A percentile compares a stretch with the other conserved stretches of the same genome.
phyloP scores from a whole-genome alignment of 305 asterid genomes.

The Coffea humblotiana region DNA sequence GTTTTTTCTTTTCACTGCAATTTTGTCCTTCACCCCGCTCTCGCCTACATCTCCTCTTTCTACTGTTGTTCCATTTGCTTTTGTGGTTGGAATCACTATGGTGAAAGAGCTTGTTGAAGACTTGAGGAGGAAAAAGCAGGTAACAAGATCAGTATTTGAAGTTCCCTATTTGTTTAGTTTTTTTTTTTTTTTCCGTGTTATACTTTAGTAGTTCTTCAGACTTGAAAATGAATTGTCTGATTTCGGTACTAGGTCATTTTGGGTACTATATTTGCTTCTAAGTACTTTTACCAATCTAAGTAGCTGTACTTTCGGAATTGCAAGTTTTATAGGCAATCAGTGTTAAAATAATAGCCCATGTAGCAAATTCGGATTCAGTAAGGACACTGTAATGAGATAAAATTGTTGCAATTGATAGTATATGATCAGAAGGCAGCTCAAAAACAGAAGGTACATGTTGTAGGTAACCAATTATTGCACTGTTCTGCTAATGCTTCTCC shows the following conservation, averaged over 20 bases:
- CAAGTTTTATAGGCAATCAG: background rate
- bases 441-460: background rate
- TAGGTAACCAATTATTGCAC: background rate
- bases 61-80: slow-evolving; percentile 72
- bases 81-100: slow-evolving; percentile 88
- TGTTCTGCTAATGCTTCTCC: background rate
- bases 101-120: slow-evolving; percentile 90
- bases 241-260: background rate
- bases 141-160: slow-evolving; percentile 61
- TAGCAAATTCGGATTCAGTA: background rate
- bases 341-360: background rate
- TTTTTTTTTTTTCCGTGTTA: background rate
- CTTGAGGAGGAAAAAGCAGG: slow-evolving; percentile 84
- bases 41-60: slow-evolving; percentile 76
- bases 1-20: slow-evolving; percentile 77
- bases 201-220: background rate
- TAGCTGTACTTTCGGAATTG: background rate
- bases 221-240: background rate
- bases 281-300: background rate
- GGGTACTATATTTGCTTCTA: background rate
- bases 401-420: background rate
- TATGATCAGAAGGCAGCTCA: background rate
- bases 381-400: background rate
- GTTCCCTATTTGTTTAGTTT: background rate
- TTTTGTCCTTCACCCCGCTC: slow-evolving; percentile 59